Evolutionary conservation across 495 filamentous ascomycete species (phyloP).

Genomic region (Podospora pseudoanserina): DNA sequence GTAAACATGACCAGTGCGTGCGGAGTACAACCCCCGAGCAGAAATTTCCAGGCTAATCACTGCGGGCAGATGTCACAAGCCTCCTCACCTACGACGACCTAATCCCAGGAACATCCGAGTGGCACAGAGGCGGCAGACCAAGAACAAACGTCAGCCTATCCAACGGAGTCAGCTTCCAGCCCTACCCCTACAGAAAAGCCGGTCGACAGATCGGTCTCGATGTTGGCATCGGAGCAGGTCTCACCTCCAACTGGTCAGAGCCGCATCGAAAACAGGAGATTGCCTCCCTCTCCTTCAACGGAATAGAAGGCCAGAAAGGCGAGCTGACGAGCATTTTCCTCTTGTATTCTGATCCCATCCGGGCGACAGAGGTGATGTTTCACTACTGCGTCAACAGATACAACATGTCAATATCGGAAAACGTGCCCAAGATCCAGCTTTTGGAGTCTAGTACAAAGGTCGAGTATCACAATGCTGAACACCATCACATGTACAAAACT

Average conservation of each 20-base stretch:
- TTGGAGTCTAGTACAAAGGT: background rate
- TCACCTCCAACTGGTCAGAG: background rate
- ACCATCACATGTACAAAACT: background rate
- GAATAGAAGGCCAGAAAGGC: background rate
- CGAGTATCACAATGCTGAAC: background rate
- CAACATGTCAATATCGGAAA: slow-evolving; percentile 1
- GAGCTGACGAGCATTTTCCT: background rate
- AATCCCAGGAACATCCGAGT: background rate
- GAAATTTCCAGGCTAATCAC: background rate
- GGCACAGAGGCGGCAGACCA: background rate
- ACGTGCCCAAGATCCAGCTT: background rate
- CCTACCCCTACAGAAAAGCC: background rate
- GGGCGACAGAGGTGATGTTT: background rate
- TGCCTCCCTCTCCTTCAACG: background rate
- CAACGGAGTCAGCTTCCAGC: background rate
- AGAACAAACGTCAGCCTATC: background rate
- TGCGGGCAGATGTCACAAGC: background rate
- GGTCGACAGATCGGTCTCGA: background rate
- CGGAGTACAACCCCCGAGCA: background rate
- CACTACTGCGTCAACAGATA: slow-evolving; percentile 1
- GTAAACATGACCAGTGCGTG: background rate
- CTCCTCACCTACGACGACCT: background rate
- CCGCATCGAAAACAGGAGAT: background rate
- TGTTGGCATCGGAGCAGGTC: background rate
- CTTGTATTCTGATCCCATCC: background rate